Evolutionary conservation across 768 basidiomycete genomes (phyloP).

Genomic region (Crepidotus variabilis): DNA sequence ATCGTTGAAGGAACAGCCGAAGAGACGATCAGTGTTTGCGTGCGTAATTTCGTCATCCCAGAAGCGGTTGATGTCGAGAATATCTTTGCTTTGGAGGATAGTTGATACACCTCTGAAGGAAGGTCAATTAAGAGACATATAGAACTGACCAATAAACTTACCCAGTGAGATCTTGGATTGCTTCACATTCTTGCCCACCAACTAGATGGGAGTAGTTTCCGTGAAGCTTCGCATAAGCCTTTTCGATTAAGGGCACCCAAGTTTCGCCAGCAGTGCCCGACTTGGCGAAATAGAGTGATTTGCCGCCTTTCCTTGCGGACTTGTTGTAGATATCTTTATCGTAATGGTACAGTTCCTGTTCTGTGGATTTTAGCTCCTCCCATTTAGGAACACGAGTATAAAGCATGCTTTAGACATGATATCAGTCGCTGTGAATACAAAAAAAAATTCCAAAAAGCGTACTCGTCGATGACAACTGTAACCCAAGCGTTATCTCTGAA

Average conservation of each 20-base stretch:
- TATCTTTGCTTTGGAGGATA: conserved; percentile 42
- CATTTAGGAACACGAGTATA: conserved; percentile 15
- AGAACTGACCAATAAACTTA: conserved; percentile 15
- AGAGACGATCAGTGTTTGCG: conserved; percentile 49
- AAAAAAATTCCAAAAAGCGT: conserved; percentile 12
- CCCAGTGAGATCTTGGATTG: conserved; percentile 57
- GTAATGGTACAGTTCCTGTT: conserved; percentile 13
- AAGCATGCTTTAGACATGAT: conserved; percentile 11
- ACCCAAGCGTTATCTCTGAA: conserved; percentile 49
- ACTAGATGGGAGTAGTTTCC: conserved; percentile 14
- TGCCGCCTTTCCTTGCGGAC: conserved; percentile 11
- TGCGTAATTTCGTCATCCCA: conserved; percentile 51
- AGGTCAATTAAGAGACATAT: neutral
- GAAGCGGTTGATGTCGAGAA: conserved; percentile 46
- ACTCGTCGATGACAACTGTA: conserved; percentile 57
- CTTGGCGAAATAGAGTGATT: conserved; percentile 14
- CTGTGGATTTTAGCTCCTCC: conserved; percentile 12
- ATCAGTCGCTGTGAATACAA: neutral
- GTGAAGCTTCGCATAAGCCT: conserved; percentile 18
- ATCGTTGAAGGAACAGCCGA: conserved; percentile 45
- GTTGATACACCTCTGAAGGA: conserved; percentile 38
- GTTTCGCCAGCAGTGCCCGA: conserved; percentile 17
- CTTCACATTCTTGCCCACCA: conserved; percentile 29
- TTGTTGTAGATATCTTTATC: conserved; percentile 16
- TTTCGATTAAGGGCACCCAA: conserved; percentile 19